Evolutionary conservation across 2,329 filamentous ascomycete species (phyloP).

Genomic region (Aureobasidium sp.): DNA sequence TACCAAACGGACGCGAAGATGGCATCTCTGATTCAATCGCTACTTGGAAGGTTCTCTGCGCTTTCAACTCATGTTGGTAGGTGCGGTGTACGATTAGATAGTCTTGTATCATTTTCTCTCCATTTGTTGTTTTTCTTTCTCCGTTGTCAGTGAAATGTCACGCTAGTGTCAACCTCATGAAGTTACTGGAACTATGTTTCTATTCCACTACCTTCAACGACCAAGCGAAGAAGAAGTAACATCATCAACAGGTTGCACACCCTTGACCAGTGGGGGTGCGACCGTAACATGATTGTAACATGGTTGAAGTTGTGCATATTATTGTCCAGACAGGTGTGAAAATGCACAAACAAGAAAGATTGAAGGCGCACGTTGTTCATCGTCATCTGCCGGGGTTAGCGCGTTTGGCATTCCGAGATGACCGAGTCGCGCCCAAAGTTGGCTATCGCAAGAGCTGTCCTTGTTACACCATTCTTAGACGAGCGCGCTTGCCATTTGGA

Average conservation of each 20-base stretch:
- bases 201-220: constrained; percentile 22
- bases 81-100: not conserved
- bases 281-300: constrained; percentile 30
- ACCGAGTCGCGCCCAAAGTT: constrained; percentile 1
- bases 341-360: constrained; percentile 2
- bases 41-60: constrained; percentile 44
- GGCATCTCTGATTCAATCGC: constrained; percentile 77
- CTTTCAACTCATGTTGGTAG: not conserved
- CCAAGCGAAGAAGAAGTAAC: constrained; percentile 24
- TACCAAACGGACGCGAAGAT: constrained; percentile 93
- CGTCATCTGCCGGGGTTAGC: constrained; percentile 6
- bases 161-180: constrained; percentile 17
- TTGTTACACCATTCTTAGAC: not conserved
- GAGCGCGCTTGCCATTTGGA: not conserved
- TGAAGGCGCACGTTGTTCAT: not conserved
- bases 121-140: not conserved
- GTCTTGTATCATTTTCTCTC: not conserved
- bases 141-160: not conserved
- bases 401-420: constrained; percentile 10
- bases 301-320: not conserved
- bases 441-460: not conserved
- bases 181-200: constrained; percentile 18
- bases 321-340: not conserved
- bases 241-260: constrained; percentile 28
- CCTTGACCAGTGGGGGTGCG: constrained; percentile 22